Evolutionary conservation across 2,329 filamentous ascomycete genomes (phyloP).

Genomic region (Amesomyces nigricolor): DNA sequence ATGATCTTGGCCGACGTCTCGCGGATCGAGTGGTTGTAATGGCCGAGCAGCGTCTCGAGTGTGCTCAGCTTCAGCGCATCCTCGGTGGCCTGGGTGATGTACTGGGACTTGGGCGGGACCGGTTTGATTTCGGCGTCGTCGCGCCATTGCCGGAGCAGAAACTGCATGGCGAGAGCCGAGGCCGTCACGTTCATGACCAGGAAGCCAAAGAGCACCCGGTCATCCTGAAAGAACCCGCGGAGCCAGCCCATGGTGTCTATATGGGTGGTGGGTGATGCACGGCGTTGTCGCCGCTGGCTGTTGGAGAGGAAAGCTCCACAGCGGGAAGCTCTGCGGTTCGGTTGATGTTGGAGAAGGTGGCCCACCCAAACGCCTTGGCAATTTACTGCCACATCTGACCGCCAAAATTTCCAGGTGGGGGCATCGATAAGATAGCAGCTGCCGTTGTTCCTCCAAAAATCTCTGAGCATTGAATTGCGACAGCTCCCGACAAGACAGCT

Average conservation of each 20-base stretch:
- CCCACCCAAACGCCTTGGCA: too few relatives aligned
- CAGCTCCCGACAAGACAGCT: slow-evolving; percentile 16
- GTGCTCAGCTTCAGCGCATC: slow-evolving; percentile 63
- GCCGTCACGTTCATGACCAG: slow-evolving; percentile 54
- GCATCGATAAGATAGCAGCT: slow-evolving; percentile 30
- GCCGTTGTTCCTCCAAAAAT: slow-evolving; percentile 21
- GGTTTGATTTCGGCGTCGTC: slow-evolving; percentile 62
- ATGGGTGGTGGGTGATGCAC: not conserved
- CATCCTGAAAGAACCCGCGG: slow-evolving; percentile 40
- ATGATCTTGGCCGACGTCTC: slow-evolving; percentile 60
- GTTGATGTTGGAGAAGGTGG: too few relatives aligned
- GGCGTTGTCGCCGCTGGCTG: not conserved
- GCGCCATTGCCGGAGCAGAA: slow-evolving; percentile 54
- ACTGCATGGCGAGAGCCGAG: slow-evolving; percentile 52
- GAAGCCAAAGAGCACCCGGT: slow-evolving; percentile 48
- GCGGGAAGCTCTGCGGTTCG: not conserved
- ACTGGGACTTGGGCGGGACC: slow-evolving; percentile 59
- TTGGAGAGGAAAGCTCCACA: slow-evolving; percentile 4
- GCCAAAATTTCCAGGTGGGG: slow-evolving; percentile 24
- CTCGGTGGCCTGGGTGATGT: slow-evolving; percentile 70
- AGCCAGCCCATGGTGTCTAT: slow-evolving; percentile 38
- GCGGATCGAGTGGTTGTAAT: slow-evolving; percentile 67
- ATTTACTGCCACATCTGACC: slow-evolving; percentile 28
- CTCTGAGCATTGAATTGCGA: slow-evolving; percentile 12
- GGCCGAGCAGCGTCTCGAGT: slow-evolving; percentile 60